A percentile compares a stretch with the other conserved stretches of the same genome.
phyloP scores from a whole-genome alignment of 78 protist genomes.

The Dictyostelium discoideum region dicty_2.7 NC_007089.4:6128501-6129000 shows the following conservation, averaged over 20 bases:
- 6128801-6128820: slow-evolving; percentile 20
- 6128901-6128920: slow-evolving; percentile 45
- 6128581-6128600: too few relatives aligned
- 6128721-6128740: background rate
- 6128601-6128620: background rate
- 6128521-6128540: background rate
- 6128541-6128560: background rate
- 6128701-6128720: too few relatives aligned
- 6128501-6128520: background rate
- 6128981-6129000: background rate
- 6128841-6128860: background rate
- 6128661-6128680: too few relatives aligned
- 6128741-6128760: background rate
- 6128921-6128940: slow-evolving; percentile 39
- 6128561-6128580: background rate
- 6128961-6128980: slow-evolving; percentile 36
- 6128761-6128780: slow-evolving; percentile 17
- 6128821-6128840: background rate
- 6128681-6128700: too few relatives aligned
- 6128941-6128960: slow-evolving; percentile 29
- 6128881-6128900: slow-evolving; percentile 27
- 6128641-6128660: too few relatives aligned
- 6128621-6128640: too few relatives aligned
- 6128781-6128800: background rate
- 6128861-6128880: background rate